Evolutionary conservation across 2,329 filamentous ascomycete species (phyloP), one percentile per base, ranked within the genome.

Genomic region (Apiospora sp.): DNA sequence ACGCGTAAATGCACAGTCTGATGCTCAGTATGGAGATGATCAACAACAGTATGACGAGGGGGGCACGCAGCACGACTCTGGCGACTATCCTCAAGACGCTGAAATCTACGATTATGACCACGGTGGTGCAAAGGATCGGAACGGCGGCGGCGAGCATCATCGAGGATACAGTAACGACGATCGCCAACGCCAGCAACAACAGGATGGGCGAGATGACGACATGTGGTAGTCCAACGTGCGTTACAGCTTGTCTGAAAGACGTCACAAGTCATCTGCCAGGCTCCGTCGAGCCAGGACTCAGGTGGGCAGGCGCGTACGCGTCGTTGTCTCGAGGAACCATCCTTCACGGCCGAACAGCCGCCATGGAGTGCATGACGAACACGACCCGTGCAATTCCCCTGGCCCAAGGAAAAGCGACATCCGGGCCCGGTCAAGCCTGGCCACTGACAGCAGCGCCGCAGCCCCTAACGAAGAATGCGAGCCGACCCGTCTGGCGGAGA

Each of bases 71-170:
- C 83, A 81, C 37, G 83, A 86, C 71, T 82, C 85, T 37, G 79
- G 79, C 24, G 86, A 88, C 73, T 88, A 88, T 74, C 84, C 87
- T 71, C 86, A 88, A 74, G 85, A 87, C 74, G 85, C 85, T 73
- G 86, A 87, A 74, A 87, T 87, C 51, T 88, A 88, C 75, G 86
- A 88, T 77, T 87, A 88, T 74, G 86, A 87, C 72, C 86, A 87
- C 72, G 82, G 83, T 72, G 83, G 81, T 64, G 58, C 58, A 22
- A 84, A 86, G 64, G 77, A 81, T 58, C 74, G 75, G 61, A 69
- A 80, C 51, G 78, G 76, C 71, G 85, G 83, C 72, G 78, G 76
- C 72, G 85, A 82, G 72, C 82, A 81, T 73, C 83, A 84, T 73
- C 81, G 48, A 41, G 37, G 44, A 24, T 46, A 70, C 19, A 70